Evolutionary conservation across 1,284 basidiomycete genomes (phyloP).

Genomic region (Sanghuangporus baumii): DNA sequence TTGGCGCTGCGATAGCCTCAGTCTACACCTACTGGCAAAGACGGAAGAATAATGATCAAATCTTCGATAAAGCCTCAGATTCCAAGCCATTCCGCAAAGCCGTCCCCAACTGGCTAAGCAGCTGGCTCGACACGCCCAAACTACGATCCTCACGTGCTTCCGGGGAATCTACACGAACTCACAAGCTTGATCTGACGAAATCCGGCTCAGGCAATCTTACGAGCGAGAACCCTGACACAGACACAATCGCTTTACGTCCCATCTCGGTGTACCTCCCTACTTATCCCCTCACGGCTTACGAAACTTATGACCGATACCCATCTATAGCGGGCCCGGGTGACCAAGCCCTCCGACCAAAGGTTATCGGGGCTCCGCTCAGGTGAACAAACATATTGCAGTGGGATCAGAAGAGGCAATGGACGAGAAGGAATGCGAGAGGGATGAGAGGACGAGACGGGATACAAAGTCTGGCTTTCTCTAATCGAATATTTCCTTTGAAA

Average conservation of each 20-base stretch:
- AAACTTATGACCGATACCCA: neutral
- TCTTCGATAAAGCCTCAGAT: neutral
- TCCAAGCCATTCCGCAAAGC: neutral
- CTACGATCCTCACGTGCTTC: neutral
- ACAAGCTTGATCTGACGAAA: neutral
- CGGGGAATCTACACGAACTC: neutral
- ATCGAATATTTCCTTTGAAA: too few relatives aligned
- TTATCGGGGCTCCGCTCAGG: neutral
- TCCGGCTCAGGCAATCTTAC: neutral
- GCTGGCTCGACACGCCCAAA: neutral
- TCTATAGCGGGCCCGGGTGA: neutral
- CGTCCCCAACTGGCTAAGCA: constrained; percentile 7
- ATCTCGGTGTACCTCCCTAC: neutral
- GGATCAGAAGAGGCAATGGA: neutral
- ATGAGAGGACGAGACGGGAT: neutral
- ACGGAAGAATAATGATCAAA: constrained; percentile 1
- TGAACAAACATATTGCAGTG: neutral
- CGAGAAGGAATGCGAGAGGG: neutral
- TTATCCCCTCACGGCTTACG: neutral
- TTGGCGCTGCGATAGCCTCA: neutral
- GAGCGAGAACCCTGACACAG: neutral
- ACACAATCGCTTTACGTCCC: constrained; percentile 6
- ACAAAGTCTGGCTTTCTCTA: neutral
- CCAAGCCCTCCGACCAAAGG: constrained; percentile 1
- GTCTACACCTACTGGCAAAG: neutral